These are phyloP conservation scores for Uronychia binucleata DNA, from an alignment of 73 alveolate species.

Conservation along the genomic window DNA sequence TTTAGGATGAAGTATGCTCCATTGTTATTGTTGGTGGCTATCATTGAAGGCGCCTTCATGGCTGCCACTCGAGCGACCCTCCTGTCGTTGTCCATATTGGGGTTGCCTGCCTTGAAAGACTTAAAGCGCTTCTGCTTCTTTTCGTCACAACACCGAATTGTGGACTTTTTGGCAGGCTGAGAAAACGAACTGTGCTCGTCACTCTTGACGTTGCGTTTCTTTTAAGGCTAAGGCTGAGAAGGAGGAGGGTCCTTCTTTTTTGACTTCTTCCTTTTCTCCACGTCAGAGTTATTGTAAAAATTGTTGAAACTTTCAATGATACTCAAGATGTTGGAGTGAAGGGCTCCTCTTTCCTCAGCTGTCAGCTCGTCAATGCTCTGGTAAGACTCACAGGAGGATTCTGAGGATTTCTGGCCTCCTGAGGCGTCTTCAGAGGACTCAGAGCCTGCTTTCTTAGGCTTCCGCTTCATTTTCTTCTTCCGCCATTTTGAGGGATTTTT, in stretches of 20 bases:
- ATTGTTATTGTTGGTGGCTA: background rate
- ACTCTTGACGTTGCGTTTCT: background rate
- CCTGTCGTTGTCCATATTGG: background rate
- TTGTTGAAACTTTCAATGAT: background rate
- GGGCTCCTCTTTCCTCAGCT: background rate
- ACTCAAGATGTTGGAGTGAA: background rate
- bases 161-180: background rate
- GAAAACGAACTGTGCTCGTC: background rate
- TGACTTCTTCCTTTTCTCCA: background rate
- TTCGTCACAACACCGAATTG: background rate
- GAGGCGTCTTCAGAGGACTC: background rate
- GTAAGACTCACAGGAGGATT: background rate
- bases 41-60: background rate
- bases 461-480: background rate
- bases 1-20: background rate
- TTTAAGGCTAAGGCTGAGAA: background rate
- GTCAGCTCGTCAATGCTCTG: background rate
- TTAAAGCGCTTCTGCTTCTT: background rate
- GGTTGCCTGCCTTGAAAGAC: background rate
- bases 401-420: background rate
- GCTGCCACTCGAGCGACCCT: background rate
- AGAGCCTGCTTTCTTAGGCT: background rate
- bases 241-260: background rate
- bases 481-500: background rate
- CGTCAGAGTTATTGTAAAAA: background rate